A percentile compares a stretch with the other conserved stretches of the same genome.
These are phyloP conservation scores for Comarum palustre DNA, from an alignment of 306 rosid species.

Conservation along the genomic window DNA sequence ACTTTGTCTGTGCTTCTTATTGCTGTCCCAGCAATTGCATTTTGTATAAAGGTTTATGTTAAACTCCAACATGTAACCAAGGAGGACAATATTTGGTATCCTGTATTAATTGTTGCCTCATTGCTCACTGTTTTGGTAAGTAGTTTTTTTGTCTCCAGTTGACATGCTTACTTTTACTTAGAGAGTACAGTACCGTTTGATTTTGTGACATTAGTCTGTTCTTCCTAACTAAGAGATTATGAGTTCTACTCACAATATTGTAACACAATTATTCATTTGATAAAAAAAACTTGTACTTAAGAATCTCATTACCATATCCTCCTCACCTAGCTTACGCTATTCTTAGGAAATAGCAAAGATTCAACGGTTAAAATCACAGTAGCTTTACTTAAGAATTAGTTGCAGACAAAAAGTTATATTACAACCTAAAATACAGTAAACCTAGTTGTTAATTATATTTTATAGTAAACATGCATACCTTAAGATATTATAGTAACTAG, in stretches of 20 bases:
- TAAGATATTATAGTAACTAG: no score
- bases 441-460: background rate
- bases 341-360: background rate
- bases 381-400: background rate
- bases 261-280: no score
- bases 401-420: background rate
- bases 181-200: no score
- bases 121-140: constrained; percentile 69
- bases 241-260: no score
- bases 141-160: background rate
- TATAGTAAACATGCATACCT: no score
- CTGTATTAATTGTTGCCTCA: constrained; percentile 47
- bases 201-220: no score
- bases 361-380: background rate
- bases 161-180: background rate
- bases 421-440: background rate
- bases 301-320: background rate
- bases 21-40: constrained; percentile 65
- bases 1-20: constrained; percentile 62
- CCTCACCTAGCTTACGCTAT: no score
- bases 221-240: no score
- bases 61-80: constrained; percentile 24
- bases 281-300: no score
- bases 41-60: constrained; percentile 55
- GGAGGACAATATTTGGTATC: constrained; percentile 36